Base-by-base conservation (phyloP, 768 basidiomycete genomes). In the Hydnomerulius pinastri region DNA sequence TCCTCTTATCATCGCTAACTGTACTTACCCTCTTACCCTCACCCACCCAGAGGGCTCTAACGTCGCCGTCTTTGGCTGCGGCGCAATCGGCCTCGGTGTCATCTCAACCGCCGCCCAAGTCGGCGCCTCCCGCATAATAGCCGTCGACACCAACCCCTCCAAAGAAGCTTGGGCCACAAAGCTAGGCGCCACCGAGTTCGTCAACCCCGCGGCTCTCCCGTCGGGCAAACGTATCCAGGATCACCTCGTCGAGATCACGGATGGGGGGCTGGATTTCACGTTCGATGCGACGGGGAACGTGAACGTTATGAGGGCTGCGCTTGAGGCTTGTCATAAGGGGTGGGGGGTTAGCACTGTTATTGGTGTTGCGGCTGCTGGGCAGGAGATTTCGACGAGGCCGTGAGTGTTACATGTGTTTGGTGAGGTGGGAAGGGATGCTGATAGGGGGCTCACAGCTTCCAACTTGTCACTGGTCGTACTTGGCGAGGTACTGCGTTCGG, bases 291-390 rank as follows among this genome's bases (percentile, higher is more conserved):
- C 97, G 9, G 97, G 97, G 18, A 98, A 97, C 66, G 89, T 93
- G 9, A 75, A 92, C 24, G 93, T 96, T 55, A 98, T 97, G 95
- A 84, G 95, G 53, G 76, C 86, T 42, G 97, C 97, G 21, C 82
- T 99, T 40, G 97, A 99, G 73, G 90, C 94, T n/a, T 98, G 94
- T 70, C 97, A 99, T 72, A 98, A 98, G 68, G 97, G 97, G 12
- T 99, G 97, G 97, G 97, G 97, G 59, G 87, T 98, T 36, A 92
- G 86, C 50, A 98, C 92, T 48, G 67, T 99, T 57, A 98, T 99
- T 52, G 96, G 96, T 53, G 97, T 99, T 35, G 97, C 97, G 4
- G 93, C 94, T 20, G 93, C 97, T 17, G 97, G 97, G 6, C 86
- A 97, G 62, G 97, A 98, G 71, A 93, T 95, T 54, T 80, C 87